These are phyloP conservation scores for Ceratocystis ficicola DNA, from an alignment of 2,329 filamentous ascomycete genomes.

Conservation along the genomic window DNA sequence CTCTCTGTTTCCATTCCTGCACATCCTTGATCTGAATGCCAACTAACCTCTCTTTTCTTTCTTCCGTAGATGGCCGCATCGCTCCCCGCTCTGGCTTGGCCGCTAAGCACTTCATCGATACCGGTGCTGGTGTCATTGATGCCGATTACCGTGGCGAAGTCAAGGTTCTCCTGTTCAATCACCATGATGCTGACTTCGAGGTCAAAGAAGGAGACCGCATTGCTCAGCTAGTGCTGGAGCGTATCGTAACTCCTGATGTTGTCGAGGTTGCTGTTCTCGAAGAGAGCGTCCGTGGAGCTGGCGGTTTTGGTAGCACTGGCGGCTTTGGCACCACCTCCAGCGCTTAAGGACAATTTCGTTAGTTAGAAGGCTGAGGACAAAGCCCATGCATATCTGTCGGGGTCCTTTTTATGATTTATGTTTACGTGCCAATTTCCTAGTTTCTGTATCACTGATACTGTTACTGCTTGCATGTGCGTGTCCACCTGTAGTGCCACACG, in stretches of 20 bases:
- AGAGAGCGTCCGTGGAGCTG: slow-evolving; percentile 79
- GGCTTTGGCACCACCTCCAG: slow-evolving; percentile 16
- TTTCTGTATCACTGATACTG: not conserved
- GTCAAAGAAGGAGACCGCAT: slow-evolving; percentile 80
- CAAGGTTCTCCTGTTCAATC: slow-evolving; percentile 91
- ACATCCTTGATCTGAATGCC: not conserved
- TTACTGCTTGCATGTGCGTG: not conserved
- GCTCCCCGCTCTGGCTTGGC: slow-evolving; percentile 86
- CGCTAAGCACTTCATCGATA: slow-evolving; percentile 90
- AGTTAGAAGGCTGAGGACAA: no score
- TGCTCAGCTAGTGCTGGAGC: slow-evolving; percentile 86
- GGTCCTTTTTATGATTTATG: not conserved
- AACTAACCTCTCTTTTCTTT: not conserved
- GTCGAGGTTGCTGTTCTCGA: slow-evolving; percentile 79
- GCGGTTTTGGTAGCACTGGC: slow-evolving; percentile 89
- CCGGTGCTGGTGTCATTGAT: slow-evolving; percentile 91
- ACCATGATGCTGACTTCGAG: slow-evolving; percentile 66
- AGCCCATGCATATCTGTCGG: not conserved
- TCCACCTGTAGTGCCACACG: not conserved
- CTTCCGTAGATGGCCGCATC: slow-evolving; percentile 61
- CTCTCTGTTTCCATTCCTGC: not conserved
- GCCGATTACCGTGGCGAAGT: slow-evolving; percentile 92
- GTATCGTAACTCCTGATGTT: slow-evolving; percentile 87
- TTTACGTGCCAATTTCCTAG: not conserved
- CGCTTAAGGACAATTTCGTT: not conserved